These are phyloP conservation scores for Penstemon barbatus DNA, from an alignment of 257 asterid species.

Conservation along the genomic window DNA sequence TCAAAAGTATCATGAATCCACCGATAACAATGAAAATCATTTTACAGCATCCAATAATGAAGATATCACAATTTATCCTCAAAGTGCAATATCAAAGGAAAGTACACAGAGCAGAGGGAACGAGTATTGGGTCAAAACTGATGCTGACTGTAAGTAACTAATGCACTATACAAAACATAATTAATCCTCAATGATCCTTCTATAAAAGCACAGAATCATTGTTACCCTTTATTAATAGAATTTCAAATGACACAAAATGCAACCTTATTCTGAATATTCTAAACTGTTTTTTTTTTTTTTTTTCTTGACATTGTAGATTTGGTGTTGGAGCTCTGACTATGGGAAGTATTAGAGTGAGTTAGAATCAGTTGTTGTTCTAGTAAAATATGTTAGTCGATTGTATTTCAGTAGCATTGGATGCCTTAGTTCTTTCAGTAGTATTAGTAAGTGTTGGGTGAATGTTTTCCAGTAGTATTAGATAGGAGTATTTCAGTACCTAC, in stretches of 20 bases:
- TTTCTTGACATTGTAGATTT: conserved; percentile 66
- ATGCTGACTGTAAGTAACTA: conserved; percentile 82
- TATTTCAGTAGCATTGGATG: too few relatives aligned
- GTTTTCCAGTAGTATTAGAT: too few relatives aligned
- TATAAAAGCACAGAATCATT: too few relatives aligned
- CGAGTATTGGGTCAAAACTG: conserved; percentile 90
- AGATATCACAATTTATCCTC: conserved; percentile 68
- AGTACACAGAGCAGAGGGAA: conserved; percentile 44
- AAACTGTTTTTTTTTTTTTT: conserved; percentile 18
- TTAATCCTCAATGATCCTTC: too few relatives aligned
- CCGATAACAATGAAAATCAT: conserved; percentile 29
- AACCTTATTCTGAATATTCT: background rate
- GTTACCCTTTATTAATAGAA: background rate
- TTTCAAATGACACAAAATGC: conserved; percentile 11
- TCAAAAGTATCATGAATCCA: conserved; percentile 37
- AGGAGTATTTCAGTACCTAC: too few relatives aligned
- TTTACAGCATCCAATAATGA: conserved; percentile 37
- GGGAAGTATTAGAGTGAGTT: too few relatives aligned
- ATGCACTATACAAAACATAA: background rate
- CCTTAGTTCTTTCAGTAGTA: too few relatives aligned
- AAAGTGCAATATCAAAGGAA: conserved; percentile 45
- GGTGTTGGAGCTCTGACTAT: conserved; percentile 81
- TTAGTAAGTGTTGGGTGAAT: too few relatives aligned
- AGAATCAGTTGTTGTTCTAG: too few relatives aligned
- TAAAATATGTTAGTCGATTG: too few relatives aligned